These are phyloP conservation scores for Rasamsonia emersonii DNA, from an alignment of 2,329 filamentous ascomycete genomes.

Conservation along the genomic window DNA sequence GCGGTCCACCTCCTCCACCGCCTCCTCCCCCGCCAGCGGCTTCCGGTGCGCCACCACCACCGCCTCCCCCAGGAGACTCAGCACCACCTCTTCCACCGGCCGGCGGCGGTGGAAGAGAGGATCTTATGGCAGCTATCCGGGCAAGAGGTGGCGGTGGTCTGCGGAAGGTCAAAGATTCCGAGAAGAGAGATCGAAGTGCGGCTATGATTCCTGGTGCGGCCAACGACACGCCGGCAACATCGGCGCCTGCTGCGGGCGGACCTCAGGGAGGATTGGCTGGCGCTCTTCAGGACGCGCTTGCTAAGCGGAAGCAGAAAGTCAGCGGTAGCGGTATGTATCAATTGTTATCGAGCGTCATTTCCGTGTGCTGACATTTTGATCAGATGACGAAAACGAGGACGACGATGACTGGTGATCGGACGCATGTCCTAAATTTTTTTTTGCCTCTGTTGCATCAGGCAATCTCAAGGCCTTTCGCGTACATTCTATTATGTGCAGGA, in stretches of 20 bases:
- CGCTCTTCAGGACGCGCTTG: slow-evolving; percentile 67
- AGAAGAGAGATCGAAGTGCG: slow-evolving; percentile 39
- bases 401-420: slow-evolving; percentile 11
- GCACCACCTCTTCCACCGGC: slow-evolving; percentile 36
- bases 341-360: neutral
- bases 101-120: slow-evolving; percentile 32
- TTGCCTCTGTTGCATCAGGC: too few relatives aligned
- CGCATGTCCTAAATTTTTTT: too few relatives aligned
- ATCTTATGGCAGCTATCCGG: slow-evolving; percentile 40
- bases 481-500: too few relatives aligned
- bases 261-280: slow-evolving; percentile 62
- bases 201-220: slow-evolving; percentile 39
- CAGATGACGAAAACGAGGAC: slow-evolving; percentile 10
- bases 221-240: slow-evolving; percentile 53
- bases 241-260: slow-evolving; percentile 43
- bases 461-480: too few relatives aligned
- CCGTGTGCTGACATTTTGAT: slow-evolving; percentile 12
- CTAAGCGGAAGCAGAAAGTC: slow-evolving; percentile 86
- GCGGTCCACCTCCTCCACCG: slow-evolving; percentile 24
- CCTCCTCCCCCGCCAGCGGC: slow-evolving; percentile 26
- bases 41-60: slow-evolving; percentile 32
- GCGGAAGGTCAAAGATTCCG: slow-evolving; percentile 37
- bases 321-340: slow-evolving; percentile 77
- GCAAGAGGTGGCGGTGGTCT: slow-evolving; percentile 40
- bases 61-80: slow-evolving; percentile 29